Conservation (phyloP, 106 monocot species). For the Hemerocallis citrina region DNA sequence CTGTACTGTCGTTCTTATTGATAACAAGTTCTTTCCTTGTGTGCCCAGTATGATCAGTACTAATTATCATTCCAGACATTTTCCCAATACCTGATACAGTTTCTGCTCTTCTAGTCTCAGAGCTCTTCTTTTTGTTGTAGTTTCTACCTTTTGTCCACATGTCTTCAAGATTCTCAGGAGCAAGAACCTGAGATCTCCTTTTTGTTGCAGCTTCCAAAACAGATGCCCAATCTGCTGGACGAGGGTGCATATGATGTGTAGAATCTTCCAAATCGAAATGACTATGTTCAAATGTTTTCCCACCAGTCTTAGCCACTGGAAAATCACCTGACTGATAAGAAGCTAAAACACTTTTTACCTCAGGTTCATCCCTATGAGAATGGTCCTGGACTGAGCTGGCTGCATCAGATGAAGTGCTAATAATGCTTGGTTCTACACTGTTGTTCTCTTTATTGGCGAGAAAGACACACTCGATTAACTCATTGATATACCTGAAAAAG, state of each 20-base stretch:
- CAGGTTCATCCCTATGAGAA: neutral
- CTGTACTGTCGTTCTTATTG: slow-evolving; percentile 23
- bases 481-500: slow-evolving; percentile 81
- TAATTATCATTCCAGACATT: slow-evolving; percentile 15
- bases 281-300: slow-evolving; percentile 13
- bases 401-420: neutral
- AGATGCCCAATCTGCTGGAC: slow-evolving; percentile 82
- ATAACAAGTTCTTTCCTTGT: slow-evolving; percentile 28
- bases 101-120: slow-evolving; percentile 28
- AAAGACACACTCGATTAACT: slow-evolving; percentile 76
- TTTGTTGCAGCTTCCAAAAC: slow-evolving; percentile 77
- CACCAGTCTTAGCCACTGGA: slow-evolving; percentile 12
- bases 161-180: slow-evolving; percentile 98
- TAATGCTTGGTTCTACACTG: slow-evolving; percentile 7
- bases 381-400: slow-evolving; percentile 4
- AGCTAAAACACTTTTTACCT: neutral
- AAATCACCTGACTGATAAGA: slow-evolving; percentile 25
- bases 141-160: slow-evolving; percentile 99
- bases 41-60: slow-evolving; percentile 12
- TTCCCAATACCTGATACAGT: slow-evolving; percentile 5
- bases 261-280: slow-evolving; percentile 17
- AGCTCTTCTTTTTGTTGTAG: slow-evolving; percentile 86
- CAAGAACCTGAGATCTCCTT: slow-evolving; percentile 91
- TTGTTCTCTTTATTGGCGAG: slow-evolving; percentile 34
- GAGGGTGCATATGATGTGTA: slow-evolving; percentile 9